Evolutionary conservation across 2,329 filamentous ascomycete genomes (phyloP).

Genomic region (Ilyonectria destructans): DNA sequence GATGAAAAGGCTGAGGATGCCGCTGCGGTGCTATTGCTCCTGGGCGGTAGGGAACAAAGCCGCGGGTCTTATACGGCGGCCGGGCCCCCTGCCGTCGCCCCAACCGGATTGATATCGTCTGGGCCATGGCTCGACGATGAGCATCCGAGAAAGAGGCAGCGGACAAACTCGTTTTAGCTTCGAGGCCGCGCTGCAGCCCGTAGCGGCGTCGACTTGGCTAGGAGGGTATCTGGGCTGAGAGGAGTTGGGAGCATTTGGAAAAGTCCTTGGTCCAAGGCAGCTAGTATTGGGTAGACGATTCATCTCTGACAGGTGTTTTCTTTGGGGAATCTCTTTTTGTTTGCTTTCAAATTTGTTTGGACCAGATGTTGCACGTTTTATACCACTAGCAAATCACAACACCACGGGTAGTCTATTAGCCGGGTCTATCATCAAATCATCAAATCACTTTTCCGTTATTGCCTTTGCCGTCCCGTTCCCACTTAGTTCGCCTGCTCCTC

Average conservation of each 20-base stretch:
- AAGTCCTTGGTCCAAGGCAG: slow-evolving; percentile 14
- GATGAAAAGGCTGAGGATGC: slow-evolving; percentile 23
- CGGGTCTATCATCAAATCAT: slow-evolving; percentile 26
- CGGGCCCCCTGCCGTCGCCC: neutral
- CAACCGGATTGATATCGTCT: neutral
- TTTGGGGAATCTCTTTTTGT: slow-evolving; percentile 5
- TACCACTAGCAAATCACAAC: slow-evolving; percentile 29
- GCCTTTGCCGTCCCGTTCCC: slow-evolving; percentile 2
- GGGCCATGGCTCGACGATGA: slow-evolving; percentile 14
- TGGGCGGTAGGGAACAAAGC: slow-evolving; percentile 40
- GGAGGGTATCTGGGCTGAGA: neutral
- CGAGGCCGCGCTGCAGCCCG: neutral
- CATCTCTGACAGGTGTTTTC: slow-evolving; percentile 18
- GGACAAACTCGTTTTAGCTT: slow-evolving; percentile 37
- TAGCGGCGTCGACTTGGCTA: neutral
- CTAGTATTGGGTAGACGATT: neutral
- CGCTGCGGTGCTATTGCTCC: slow-evolving; percentile 44
- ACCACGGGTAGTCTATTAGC: slow-evolving; percentile 25
- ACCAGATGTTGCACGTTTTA: slow-evolving; percentile 16
- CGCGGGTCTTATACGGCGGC: slow-evolving; percentile 10
- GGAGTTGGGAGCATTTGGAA: neutral
- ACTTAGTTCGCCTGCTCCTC: slow-evolving; percentile 22
- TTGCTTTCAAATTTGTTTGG: slow-evolving; percentile 11
- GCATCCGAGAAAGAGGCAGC: slow-evolving; percentile 45
- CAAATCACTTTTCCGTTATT: slow-evolving; percentile 27